Base-by-base conservation (phyloP, 169 alveolate genomes). In the Plasmodium cynomolgi region DNA sequence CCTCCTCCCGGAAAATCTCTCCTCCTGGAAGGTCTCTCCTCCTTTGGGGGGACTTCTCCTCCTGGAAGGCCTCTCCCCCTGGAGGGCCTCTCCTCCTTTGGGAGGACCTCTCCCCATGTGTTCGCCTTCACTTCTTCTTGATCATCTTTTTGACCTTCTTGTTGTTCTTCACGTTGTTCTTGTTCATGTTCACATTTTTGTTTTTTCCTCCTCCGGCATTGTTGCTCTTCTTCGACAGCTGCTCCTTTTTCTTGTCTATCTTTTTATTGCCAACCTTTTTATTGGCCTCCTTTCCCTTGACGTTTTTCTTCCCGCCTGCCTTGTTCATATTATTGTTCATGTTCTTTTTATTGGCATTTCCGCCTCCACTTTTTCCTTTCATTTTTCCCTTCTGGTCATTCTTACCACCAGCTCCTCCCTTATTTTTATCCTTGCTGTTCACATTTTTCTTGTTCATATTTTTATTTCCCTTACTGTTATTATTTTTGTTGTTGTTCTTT, bases 161-260 rank as follows among this genome's bases (percentile, higher is more conserved):
- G 33, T 80, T 80, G 34, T n/a, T 58, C 15, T 77, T 88, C 47
- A 23, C 20, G 33, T 11, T 44, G 34, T 62, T 88, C 72, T 79
- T 56, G 81, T 50, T 50, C n/a, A 29, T 74, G 34, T 20, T 86
- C n/a, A 34, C 71, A 75, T 86, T 86, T 34, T 77, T 86, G 88
- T 74, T 75, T 15, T 77, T 77, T 0, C n/a, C 62, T 7, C 84
- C 84, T 0, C 20, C 62, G 9, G 50, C 62, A 11, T 29, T 75
- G 56, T 75, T 39, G 31, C 26, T 75, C 47, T 75, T 75, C 39
- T n/a, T 23, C 2, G 26, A 11, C 26, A 47, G 13, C 17, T 31
- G 80, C 73, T 72, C 74, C 33, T 74, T 84, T 33, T 84, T 58
- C 44, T 68, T 84, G 37, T 71, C 39, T 2, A 17, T 17, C 13